Percentiles rank a stretch among this genome's conserved stretches.
phyloP scores from a whole-genome alignment of 345 rosid species.

The Adansonia digitata region DNA sequence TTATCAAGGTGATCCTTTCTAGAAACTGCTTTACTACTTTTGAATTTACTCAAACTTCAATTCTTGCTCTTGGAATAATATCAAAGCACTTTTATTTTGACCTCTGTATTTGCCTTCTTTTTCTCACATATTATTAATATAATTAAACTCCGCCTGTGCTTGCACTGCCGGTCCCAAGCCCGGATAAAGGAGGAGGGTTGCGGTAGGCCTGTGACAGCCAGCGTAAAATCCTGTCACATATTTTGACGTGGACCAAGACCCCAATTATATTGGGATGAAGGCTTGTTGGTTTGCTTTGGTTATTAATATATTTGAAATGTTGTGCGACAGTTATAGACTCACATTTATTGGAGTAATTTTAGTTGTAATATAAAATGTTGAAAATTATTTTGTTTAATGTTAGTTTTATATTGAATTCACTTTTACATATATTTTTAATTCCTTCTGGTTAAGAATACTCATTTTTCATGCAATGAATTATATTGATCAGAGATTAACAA shows the following conservation, averaged over 20 bases:
- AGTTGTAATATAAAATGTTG: background rate
- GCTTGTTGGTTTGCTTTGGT: too few species aligned
- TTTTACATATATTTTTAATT: too few species aligned
- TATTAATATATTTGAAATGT: background rate
- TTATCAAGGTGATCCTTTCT: slow-evolving; percentile 36
- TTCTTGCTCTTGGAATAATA: background rate
- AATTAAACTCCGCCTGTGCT: background rate
- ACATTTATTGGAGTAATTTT: background rate
- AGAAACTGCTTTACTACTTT: slow-evolving; percentile 15
- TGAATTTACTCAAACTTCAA: background rate
- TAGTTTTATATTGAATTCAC: background rate
- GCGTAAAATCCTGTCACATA: too few species aligned
- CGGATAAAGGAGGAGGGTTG: too few species aligned
- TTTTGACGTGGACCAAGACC: too few species aligned
- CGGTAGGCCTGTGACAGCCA: too few species aligned
- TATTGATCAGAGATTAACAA: too few species aligned
- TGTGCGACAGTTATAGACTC: background rate
- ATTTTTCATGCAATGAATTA: too few species aligned
- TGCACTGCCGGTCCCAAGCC: too few species aligned
- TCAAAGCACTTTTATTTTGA: background rate
- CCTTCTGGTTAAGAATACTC: too few species aligned
- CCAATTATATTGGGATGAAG: too few species aligned
- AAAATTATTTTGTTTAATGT: background rate
- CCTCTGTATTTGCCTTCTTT: background rate
- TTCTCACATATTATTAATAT: background rate